Conservation (phyloP, 495 filamentous ascomycete species). For the Parmelia sp. region DNA sequence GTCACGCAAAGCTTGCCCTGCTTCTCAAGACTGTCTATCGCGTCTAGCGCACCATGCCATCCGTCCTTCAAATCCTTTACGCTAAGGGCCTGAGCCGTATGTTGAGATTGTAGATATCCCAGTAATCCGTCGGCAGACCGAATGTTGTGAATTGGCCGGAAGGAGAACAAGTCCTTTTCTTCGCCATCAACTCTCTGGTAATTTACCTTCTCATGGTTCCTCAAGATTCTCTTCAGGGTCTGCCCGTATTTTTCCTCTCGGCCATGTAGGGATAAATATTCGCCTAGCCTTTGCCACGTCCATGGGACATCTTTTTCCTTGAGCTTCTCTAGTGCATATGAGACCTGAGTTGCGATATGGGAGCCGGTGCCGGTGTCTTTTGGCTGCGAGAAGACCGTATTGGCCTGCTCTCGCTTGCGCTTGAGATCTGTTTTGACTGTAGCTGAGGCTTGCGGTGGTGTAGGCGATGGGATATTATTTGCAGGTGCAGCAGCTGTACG, state of each 20-base stretch:
- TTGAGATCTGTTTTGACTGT: constrained; percentile 46
- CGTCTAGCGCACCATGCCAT: constrained; percentile 74
- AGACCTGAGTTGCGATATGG: constrained; percentile 76
- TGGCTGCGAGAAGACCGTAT: constrained; percentile 71
- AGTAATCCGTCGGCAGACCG: constrained; percentile 67
- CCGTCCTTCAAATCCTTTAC: constrained; percentile 92
- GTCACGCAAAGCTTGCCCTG: constrained; percentile 76
- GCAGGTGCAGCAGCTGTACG: constrained; percentile 33
- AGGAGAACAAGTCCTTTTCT: constrained; percentile 63
- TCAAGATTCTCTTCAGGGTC: constrained; percentile 45
- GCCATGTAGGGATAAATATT: constrained; percentile 65
- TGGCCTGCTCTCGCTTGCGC: constrained; percentile 50
- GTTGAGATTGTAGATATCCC: constrained; percentile 68
- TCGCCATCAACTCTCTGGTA: constrained; percentile 57
- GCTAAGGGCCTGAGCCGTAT: constrained; percentile 69
- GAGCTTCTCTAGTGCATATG: constrained; percentile 77
- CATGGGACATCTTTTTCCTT: constrained; percentile 68
- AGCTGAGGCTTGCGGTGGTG: constrained; percentile 37
- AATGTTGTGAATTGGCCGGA: constrained; percentile 74
- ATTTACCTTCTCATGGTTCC: constrained; percentile 59
- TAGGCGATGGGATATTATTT: constrained; percentile 35
- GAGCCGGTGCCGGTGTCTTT: constrained; percentile 67
- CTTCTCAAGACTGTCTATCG: constrained; percentile 69
- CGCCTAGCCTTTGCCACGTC: constrained; percentile 64
- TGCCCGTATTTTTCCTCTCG: constrained; percentile 41